phyloP scores from a whole-genome alignment of 306 rosid genomes.

The Mucuna pruriens region DNA sequence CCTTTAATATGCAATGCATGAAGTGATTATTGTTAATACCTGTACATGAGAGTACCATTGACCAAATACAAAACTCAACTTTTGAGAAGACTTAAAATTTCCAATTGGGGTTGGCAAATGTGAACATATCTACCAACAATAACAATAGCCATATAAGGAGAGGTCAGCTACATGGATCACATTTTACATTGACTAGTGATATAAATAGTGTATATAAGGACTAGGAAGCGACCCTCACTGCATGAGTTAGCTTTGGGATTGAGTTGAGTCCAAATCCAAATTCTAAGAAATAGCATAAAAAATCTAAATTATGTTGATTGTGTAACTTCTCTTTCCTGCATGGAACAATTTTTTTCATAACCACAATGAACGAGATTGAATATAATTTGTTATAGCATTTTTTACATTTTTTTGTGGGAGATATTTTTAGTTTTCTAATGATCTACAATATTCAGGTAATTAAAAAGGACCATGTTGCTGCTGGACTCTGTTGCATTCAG shows the following conservation, averaged over 20 bases:
- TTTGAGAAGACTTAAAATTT: background rate
- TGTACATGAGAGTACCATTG: background rate
- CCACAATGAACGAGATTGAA: background rate
- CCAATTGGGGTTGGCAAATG: background rate
- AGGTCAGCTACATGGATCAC: too few species aligned
- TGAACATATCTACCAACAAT: background rate
- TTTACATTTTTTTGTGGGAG: background rate
- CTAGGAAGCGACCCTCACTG: background rate
- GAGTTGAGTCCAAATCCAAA: too few species aligned
- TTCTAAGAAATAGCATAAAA: background rate
- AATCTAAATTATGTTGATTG: constrained; percentile 7
- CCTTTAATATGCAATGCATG: background rate
- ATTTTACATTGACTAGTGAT: too few species aligned
- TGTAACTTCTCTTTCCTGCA: background rate
- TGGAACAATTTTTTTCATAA: constrained; percentile 9
- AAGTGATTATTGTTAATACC: background rate
- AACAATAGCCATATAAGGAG: too few species aligned
- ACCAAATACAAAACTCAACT: background rate
- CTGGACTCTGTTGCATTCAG: constrained; percentile 98
- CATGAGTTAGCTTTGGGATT: background rate
- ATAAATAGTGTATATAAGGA: too few species aligned
- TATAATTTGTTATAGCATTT: background rate
- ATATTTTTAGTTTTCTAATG: constrained; percentile 23
- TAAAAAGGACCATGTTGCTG: constrained; percentile 90
- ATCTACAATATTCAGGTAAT: constrained; percentile 63